Evolutionary conservation across 2,329 filamentous ascomycete genomes (phyloP), one percentile per base, ranked within the genome.

Genomic region (Pseudophaeomoniella oleicola): DNA sequence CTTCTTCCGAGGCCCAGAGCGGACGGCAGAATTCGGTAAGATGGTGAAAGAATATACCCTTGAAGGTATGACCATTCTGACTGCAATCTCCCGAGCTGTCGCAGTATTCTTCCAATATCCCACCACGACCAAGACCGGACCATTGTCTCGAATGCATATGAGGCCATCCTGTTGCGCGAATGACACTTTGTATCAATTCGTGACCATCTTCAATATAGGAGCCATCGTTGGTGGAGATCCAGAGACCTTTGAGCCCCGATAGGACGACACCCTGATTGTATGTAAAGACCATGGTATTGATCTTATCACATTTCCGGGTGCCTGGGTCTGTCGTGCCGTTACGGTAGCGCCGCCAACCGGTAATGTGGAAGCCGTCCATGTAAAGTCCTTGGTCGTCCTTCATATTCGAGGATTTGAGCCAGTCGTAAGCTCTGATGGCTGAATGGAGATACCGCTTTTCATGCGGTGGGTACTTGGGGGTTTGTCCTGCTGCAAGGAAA

Each of bases 221-320:
- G 2, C 63, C 55, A n/a, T 75, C 71, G 10, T 80, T 81, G 0
- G 83, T 94, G 11, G 75, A 76, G 42, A 82, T 71, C 74, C 81
- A 94, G 0, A 94, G 67, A 1, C 78, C 81, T 19, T 83, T 73
- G 38, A 85, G 72, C 10, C 85, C 87, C 3, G 82, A 86, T 15
- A 94, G 70, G 1, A 96, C 51, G 3, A 94, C 85, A 15, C 87
- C 88, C 57, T 96, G 88, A 58, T 96, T 96, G 62, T 96, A 94
- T 0, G 86, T 92, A 57, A 87, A 94, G 5, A 94, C 80, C 77
- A 86, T 88, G 46, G 87, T 75, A 55, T 94, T 83, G 34, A 86
- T 73, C 35, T 72, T 56, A 52, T 94, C 83, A 55, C 88, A 94
- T 43, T 73, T 67, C 1, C 72, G 77, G 38, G 81, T 85, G 35